Evolutionary conservation across 2,329 filamentous ascomycete genomes (phyloP), one percentile per base, ranked within the genome.

Genomic region (Fusarium fracticaudum): DNA sequence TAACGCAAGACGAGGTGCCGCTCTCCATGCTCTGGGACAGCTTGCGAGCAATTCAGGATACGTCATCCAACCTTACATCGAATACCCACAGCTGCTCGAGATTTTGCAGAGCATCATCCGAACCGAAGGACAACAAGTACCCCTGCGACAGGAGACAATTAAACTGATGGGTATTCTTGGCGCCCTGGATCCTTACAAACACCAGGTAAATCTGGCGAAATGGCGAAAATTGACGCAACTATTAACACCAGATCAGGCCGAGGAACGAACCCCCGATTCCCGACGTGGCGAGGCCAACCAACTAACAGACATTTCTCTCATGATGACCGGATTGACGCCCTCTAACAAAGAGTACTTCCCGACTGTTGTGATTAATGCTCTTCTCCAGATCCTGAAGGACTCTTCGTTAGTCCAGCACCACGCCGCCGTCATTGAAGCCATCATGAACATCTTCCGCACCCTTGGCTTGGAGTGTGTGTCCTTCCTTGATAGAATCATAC

Each of bases 271-370:
- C 5, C 94, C 95, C 0, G 96, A 98, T 79, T 90, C 92, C 79
- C 89, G 88, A 35, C 88, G 87, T 26, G 86, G 87, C 44, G 91
- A 92, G 75, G 87, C 87, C 3, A 90, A 88, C 45, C 90, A 91
- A 65, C 85, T 97, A 77, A 97, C 96, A 1, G 96, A 99, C 82
- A 97, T 99, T 51, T 96, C 95, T 8, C 88, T 99, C 37, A 98
- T 99, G 87, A 99, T 99, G 96, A 95, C 94, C 47, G 96, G 97
- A 20, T 87, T 98, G 45, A 98, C 95, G 1, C 97, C 96, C 1
- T 98, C 96, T 1, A 98, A 94, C 79, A 98, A 99, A 80, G 96
- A 99, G 78, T 99, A 99, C 83, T 99, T 98, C 80, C 96, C 96
- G 2, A 99, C 96, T 0, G 95, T 99, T 24, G 96, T 98, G 53